phyloP scores from a whole-genome alignment of 306 rosid genomes.

The Quercus robur region DNA sequence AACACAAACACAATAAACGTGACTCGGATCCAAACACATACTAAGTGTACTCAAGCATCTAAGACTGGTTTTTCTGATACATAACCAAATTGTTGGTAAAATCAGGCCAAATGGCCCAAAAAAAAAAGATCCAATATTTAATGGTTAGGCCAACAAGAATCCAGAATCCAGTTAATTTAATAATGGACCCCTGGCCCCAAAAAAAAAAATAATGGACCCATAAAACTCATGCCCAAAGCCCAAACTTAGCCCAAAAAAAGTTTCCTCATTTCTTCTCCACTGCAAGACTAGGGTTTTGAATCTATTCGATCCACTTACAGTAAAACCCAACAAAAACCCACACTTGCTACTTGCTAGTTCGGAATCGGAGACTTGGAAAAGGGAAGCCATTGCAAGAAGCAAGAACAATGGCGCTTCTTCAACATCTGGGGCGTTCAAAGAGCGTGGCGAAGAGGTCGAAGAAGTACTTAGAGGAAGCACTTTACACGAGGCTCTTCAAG shows the following conservation, averaged over 20 bases:
- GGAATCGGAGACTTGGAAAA: neutral
- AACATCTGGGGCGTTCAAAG: slow-evolving; percentile 49
- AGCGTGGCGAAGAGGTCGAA: slow-evolving; percentile 63
- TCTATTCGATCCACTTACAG: neutral
- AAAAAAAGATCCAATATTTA: no score
- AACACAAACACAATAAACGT: no score
- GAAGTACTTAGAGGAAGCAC: slow-evolving; percentile 77
- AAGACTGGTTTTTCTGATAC: no score
- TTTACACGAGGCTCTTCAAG: slow-evolving; percentile 64
- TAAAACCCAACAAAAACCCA: neutral
- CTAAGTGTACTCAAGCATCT: no score
- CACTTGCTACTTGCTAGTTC: neutral
- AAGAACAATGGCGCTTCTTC: slow-evolving; percentile 56
- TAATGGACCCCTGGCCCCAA: neutral
- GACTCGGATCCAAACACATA: no score
- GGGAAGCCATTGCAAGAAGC: neutral
- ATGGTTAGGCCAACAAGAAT: no score
- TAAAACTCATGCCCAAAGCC: neutral
- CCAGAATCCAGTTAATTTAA: no score
- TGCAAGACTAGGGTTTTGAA: slow-evolving; percentile 33
- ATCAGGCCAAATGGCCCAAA: no score
- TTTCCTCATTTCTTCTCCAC: neutral
- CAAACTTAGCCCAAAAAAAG: neutral
- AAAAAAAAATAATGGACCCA: neutral
- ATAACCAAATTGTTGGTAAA: no score